phyloP scores from a whole-genome alignment of 495 filamentous ascomycete species.

The Penicillium cinerascens region DNA sequence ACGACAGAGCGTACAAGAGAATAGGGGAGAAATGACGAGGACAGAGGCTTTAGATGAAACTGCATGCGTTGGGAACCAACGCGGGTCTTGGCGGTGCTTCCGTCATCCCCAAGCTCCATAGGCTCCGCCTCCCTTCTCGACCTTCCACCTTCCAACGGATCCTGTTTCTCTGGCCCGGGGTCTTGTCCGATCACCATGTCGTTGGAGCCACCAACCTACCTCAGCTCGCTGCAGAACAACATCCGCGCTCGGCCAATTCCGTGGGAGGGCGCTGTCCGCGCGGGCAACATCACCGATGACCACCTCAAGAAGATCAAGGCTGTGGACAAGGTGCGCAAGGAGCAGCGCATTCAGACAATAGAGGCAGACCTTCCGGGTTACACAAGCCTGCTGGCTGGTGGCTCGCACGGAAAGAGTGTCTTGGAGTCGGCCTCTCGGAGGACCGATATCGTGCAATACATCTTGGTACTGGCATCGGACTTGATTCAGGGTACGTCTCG shows the following conservation, averaged over 20 bases:
- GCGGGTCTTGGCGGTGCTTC: slow-evolving; percentile 31
- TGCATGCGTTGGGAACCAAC: slow-evolving; percentile 20
- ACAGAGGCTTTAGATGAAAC: slow-evolving; percentile 11
- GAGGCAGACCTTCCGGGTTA: slow-evolving; percentile 77
- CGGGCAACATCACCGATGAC: slow-evolving; percentile 87
- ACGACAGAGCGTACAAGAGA: not conserved
- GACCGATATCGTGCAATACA: slow-evolving; percentile 88
- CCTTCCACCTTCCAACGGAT: slow-evolving; percentile 4
- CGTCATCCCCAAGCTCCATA: slow-evolving; percentile 23
- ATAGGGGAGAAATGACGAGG: not conserved
- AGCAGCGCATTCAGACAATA: slow-evolving; percentile 77
- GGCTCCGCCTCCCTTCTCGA: slow-evolving; percentile 19
- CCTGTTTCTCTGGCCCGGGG: slow-evolving; percentile 9
- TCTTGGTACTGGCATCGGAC: slow-evolving; percentile 85
- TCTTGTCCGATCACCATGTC: slow-evolving; percentile 57
- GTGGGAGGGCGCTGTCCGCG: slow-evolving; percentile 95
- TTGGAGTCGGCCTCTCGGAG: slow-evolving; percentile 75
- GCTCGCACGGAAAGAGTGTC: slow-evolving; percentile 67
- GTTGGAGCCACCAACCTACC: slow-evolving; percentile 85
- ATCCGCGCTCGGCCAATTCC: slow-evolving; percentile 91
- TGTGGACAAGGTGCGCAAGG: slow-evolving; percentile 91
- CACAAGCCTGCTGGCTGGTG: slow-evolving; percentile 71
- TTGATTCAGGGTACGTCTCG: slow-evolving; percentile 70
- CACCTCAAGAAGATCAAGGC: slow-evolving; percentile 96
- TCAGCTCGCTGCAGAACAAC: slow-evolving; percentile 88